Conservation (phyloP, 106 monocot genomes). For the Dioscorea alata region DNA sequence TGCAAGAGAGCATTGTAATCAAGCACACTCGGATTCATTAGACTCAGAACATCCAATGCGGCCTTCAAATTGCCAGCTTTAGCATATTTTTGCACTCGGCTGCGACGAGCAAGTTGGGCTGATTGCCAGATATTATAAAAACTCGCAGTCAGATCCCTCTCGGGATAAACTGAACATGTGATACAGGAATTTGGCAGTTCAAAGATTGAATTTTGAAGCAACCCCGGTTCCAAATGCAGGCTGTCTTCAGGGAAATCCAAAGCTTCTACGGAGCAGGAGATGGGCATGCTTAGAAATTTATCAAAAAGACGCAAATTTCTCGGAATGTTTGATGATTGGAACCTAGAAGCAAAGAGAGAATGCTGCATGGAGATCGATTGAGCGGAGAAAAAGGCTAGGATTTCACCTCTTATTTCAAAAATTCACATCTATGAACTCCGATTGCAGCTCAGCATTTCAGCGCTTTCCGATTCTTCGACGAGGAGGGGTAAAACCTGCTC, state of each 20-base stretch:
- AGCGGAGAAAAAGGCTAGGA: not conserved
- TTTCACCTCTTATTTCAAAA: no score
- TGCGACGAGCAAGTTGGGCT: not conserved
- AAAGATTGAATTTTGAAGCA: not conserved
- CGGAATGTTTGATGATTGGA: not conserved
- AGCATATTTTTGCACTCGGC: conserved; percentile 42
- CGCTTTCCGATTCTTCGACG: no score
- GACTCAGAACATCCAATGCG: conserved; percentile 17
- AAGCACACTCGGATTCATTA: conserved; percentile 24
- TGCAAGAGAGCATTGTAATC: conserved; percentile 50
- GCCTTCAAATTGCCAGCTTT: conserved; percentile 31
- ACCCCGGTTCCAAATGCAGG: not conserved
- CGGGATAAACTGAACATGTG: not conserved
- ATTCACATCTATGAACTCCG: no score
- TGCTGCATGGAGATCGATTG: not conserved
- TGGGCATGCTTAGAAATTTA: not conserved
- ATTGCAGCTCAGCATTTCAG: no score
- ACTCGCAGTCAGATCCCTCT: not conserved
- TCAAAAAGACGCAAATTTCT: not conserved
- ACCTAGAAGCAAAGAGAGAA: not conserved
- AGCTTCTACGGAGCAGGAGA: not conserved
- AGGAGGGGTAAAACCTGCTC: no score
- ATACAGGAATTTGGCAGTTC: not conserved
- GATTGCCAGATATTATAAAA: not conserved
- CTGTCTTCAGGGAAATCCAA: conserved; percentile 4